Conservation (phyloP, 148 eudicot genomes). For the Vaccinium macrocarpon region DNA sequence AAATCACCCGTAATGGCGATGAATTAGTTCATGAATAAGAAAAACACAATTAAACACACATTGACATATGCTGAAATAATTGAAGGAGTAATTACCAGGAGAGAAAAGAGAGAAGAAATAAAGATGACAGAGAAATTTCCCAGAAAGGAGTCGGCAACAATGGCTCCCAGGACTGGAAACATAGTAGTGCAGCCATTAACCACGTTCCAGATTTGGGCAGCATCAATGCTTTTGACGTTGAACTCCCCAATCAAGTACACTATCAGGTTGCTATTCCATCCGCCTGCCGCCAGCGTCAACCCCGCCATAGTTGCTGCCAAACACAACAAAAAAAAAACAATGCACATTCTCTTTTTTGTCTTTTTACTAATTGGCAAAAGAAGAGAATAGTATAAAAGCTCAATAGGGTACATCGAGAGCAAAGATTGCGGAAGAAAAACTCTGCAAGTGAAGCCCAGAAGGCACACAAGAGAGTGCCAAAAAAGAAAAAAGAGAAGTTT, state of each 20-base stretch:
- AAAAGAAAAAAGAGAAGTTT: too few relatives aligned
- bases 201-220: constrained; percentile 31
- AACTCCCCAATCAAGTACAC: constrained; percentile 34
- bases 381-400: too few relatives aligned
- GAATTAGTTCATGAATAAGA: too few relatives aligned
- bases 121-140: constrained; percentile 44
- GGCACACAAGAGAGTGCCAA: too few relatives aligned
- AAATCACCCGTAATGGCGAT: too few relatives aligned
- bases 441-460: too few relatives aligned
- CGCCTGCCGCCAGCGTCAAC: constrained; percentile 29
- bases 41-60: too few relatives aligned
- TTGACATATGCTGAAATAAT: too few relatives aligned
- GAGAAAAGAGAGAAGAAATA: constrained; percentile 40
- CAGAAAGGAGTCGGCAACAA: constrained; percentile 46
- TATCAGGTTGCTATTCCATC: constrained; percentile 36
- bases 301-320: constrained; percentile 32
- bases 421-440: too few relatives aligned
- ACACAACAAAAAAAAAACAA: background rate
- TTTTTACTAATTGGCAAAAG: too few relatives aligned
- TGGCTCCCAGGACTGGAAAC: constrained; percentile 34
- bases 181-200: constrained; percentile 26
- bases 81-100: constrained; percentile 29
- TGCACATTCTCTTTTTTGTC: background rate
- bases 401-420: too few relatives aligned
- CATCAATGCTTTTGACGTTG: constrained; percentile 34